Conservation (phyloP, 768 basidiomycete genomes). For the Lactarius sanguifluus region DNA sequence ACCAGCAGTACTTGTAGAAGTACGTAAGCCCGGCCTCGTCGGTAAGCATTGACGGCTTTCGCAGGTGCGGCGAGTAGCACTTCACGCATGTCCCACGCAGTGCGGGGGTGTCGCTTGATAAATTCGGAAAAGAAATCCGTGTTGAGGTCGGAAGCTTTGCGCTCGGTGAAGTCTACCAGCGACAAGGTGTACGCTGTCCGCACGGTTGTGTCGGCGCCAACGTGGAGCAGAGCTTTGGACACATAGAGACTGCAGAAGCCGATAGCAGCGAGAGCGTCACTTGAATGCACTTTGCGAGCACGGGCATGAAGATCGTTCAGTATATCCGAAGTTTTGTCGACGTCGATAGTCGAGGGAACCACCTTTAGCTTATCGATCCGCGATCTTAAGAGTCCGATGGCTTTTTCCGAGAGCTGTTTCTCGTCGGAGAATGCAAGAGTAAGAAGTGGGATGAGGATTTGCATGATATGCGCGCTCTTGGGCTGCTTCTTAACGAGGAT, state of each 20-base stretch:
- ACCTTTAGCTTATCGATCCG: conserved; percentile 78
- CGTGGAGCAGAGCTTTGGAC: conserved; percentile 48
- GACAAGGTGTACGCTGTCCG: conserved; percentile 61
- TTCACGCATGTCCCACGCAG: conserved; percentile 64
- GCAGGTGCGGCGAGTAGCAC: conserved; percentile 56
- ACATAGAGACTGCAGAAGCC: conserved; percentile 72
- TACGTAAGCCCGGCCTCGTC: conserved; percentile 71
- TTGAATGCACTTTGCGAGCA: conserved; percentile 64
- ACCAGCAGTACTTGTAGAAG: conserved; percentile 65
- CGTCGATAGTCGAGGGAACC: conserved; percentile 47
- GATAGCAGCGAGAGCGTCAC: conserved; percentile 62
- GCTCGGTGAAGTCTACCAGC: conserved; percentile 70
- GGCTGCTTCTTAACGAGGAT: conserved; percentile 77
- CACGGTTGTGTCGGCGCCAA: conserved; percentile 43
- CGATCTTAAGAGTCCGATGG: conserved; percentile 71
- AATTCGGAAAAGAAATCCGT: conserved; percentile 77
- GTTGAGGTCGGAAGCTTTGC: conserved; percentile 78
- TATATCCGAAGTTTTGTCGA: conserved; percentile 46
- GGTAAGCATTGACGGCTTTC: conserved; percentile 72
- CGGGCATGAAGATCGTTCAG: conserved; percentile 66
- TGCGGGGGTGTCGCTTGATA: conserved; percentile 58
- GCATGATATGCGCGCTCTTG: conserved; percentile 64
- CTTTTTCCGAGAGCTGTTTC: conserved; percentile 86
- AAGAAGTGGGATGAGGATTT: conserved; percentile 72
- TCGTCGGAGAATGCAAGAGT: conserved; percentile 78